These are phyloP conservation scores for Linderina pennispora DNA, from an alignment of 192 early-diverging fungal genomes.

Conservation along the genomic window DNA sequence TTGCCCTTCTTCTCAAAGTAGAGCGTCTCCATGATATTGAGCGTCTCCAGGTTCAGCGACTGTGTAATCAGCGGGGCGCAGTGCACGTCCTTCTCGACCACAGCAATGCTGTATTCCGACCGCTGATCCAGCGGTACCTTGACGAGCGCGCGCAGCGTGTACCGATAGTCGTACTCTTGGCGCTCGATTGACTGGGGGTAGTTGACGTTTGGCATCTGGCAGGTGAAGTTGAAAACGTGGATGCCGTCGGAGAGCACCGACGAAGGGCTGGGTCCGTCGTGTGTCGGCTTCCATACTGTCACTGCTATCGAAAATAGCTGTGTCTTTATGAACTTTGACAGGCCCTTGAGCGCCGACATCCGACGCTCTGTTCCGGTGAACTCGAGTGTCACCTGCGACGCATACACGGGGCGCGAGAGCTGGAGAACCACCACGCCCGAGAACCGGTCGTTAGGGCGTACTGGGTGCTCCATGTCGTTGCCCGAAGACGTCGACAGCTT, in stretches of 20 bases:
- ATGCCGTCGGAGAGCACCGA: conserved; percentile 43
- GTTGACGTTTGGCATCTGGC: conserved; percentile 42
- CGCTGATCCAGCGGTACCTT: conserved; percentile 19
- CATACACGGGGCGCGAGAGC: conserved; percentile 28
- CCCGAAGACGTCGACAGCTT: conserved; percentile 39
- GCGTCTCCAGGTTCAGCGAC: conserved; percentile 11
- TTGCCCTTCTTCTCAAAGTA: conserved; percentile 42
- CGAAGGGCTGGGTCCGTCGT: conserved; percentile 29
- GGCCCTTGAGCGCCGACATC: conserved; percentile 8
- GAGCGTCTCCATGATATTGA: conserved; percentile 23
- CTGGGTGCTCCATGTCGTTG: conserved; percentile 34
- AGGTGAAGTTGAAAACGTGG: conserved; percentile 42
- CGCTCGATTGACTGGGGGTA: conserved; percentile 34
- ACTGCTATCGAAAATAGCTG: conserved; percentile 11
- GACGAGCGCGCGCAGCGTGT: conserved; percentile 17
- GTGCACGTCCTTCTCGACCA: conserved; percentile 24
- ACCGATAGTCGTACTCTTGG: conserved; percentile 23
- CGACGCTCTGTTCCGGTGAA: conserved; percentile 26
- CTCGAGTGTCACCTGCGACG: conserved; percentile 36
- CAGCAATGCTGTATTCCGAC: conserved; percentile 17
- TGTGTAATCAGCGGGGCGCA: conserved; percentile 28
- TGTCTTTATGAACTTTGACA: conserved; percentile 5
- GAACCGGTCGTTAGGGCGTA: conserved; percentile 38
- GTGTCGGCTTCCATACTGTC: conserved; percentile 33
- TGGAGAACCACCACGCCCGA: conserved; percentile 36